These are phyloP conservation scores for Neotropicomus parvogracilis DNA, from an alignment of 1,284 basidiomycete genomes.

Conservation along the genomic window DNA sequence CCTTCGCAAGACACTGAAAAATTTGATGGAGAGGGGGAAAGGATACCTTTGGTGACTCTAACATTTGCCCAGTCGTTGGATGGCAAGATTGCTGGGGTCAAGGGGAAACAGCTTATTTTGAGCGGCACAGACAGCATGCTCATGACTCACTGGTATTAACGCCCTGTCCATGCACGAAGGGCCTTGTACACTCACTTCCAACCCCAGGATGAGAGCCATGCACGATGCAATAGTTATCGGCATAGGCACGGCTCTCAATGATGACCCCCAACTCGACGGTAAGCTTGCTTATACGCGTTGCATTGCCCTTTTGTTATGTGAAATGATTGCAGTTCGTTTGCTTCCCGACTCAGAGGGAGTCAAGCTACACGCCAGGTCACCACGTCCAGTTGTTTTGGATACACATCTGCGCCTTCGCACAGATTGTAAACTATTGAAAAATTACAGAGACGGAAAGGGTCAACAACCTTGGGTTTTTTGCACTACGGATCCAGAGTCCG, in stretches of 20 bases:
- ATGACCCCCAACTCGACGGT: slow-evolving; percentile 94
- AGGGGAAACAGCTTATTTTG: slow-evolving; percentile 74
- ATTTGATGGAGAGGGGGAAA: slow-evolving; percentile 14
- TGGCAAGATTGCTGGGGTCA: slow-evolving; percentile 82
- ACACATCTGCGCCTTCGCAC: slow-evolving; percentile 63
- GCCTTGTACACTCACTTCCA: slow-evolving; percentile 5
- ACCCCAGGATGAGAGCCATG: slow-evolving; percentile 73
- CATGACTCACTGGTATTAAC: slow-evolving; percentile 88
- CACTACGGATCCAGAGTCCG: slow-evolving; percentile 22
- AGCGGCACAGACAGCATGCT: slow-evolving; percentile 86
- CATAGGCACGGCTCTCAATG: slow-evolving; percentile 85
- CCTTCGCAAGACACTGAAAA: slow-evolving; percentile 17
- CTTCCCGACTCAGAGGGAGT: slow-evolving; percentile 39
- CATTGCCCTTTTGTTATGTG: background rate
- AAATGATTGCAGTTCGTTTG: slow-evolving; percentile 39
- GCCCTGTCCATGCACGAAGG: background rate
- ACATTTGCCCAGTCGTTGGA: slow-evolving; percentile 97
- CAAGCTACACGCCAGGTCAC: slow-evolving; percentile 46
- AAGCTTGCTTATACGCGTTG: slow-evolving; percentile 25
- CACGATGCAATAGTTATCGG: slow-evolving; percentile 94
- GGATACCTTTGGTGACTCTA: slow-evolving; percentile 64
- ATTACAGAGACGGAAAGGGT: slow-evolving; percentile 59
- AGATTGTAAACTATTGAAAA: slow-evolving; percentile 71
- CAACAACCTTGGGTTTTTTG: slow-evolving; percentile 76
- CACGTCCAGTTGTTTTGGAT: slow-evolving; percentile 86